Percentiles rank a stretch among this genome's conserved stretches.
phyloP scores from a whole-genome alignment of 371 early-diverging fungal genomes.

The Haplosporangium sp. region DNA sequence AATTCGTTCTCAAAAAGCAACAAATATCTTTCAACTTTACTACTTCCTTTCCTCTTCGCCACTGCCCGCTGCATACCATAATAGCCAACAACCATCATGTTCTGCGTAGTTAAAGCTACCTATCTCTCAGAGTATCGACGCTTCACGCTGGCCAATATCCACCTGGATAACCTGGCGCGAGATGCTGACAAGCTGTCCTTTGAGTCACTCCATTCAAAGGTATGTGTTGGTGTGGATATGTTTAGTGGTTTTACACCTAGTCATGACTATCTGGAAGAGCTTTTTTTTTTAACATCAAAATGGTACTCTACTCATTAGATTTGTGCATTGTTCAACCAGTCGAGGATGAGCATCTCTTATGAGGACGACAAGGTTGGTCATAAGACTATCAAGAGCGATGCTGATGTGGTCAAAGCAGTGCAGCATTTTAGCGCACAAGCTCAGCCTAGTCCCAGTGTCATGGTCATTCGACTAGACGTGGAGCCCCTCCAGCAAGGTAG shows the following conservation, averaged over 20 bases:
- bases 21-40: background rate
- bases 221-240: conserved; percentile 5
- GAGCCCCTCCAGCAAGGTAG: conserved; percentile 26
- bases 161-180: conserved; percentile 29
- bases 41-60: background rate
- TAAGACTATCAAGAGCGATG: conserved; percentile 26
- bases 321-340: conserved; percentile 35
- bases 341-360: conserved; percentile 24
- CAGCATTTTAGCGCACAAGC: conserved; percentile 14
- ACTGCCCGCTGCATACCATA: background rate
- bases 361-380: conserved; percentile 26
- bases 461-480: conserved; percentile 46
- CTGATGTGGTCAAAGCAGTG: conserved; percentile 36
- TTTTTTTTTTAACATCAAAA: background rate
- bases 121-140: conserved; percentile 37
- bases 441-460: conserved; percentile 28
- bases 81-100: conserved; percentile 10
- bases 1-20: background rate
- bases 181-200: conserved; percentile 28
- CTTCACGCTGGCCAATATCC: conserved; percentile 41
- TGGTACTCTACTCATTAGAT: conserved; percentile 10
- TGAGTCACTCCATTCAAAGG: conserved; percentile 30
- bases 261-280: background rate
- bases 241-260: background rate
- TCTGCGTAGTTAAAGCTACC: conserved; percentile 48